Base-by-base conservation (phyloP, 495 filamentous ascomycete species). In the Xylaria curta region DNA sequence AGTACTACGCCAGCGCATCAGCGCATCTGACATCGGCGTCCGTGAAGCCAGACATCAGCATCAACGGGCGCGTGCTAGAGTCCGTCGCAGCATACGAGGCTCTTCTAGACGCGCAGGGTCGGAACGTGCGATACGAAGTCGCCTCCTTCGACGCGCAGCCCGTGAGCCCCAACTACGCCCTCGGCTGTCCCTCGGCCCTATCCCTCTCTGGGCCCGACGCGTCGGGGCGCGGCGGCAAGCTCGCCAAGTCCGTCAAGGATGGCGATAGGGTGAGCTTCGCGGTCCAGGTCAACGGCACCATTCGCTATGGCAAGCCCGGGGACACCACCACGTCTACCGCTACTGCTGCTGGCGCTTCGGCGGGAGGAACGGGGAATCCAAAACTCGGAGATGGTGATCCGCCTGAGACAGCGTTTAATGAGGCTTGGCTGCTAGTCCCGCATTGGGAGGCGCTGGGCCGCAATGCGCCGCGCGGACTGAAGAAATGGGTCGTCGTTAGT, bases 351-450 rank as follows among this genome's bases (percentile, higher is more conserved):
- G 26, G 31, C 5, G 17, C 47, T n/a, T n/a, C 31, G 24, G 47
- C 21, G 5, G 53, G 24, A 56, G 31, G 53, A 9, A 36, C 33
- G 36, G 66, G 31, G 5, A 84, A 89, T 19, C 19, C 51, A 10
- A 47, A 49, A 15, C 36, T 26, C 17, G 66, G 7, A 3, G 53
- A 84, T 42, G 84, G 88, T 46, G 84, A 89, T 42, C 86, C 83
- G 21, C 83, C 85, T 13, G 86, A 87, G 77, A 86, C 87, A 68
- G 87, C 84, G 8, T 96, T 97, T 80, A 91, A 88, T 64, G 93
- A 97, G 75, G 89, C 83, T 8, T 90, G 95, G 72, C 85, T 94
- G 1, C 80, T 97, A 53, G 91, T 95, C 38, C 93, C 93, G 26
- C 94, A 95, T 76, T 87, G 87, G 73, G 87, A 90, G 26, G 80